These are phyloP conservation scores for Cryptomeria japonica DNA, from an alignment of 75 land plant genomes.

Conservation along the genomic window DNA sequence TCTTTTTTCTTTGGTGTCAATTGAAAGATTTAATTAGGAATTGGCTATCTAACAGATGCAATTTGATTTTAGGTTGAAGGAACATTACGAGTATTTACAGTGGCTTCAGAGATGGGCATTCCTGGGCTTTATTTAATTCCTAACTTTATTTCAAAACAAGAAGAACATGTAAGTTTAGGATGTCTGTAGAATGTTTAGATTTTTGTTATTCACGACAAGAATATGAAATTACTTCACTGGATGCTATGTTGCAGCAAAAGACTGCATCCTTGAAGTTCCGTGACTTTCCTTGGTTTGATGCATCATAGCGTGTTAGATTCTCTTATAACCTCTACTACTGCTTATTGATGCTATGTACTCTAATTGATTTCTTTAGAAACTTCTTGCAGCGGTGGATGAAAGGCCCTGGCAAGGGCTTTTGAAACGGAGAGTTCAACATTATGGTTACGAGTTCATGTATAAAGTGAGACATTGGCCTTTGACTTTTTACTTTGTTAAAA, in stretches of 20 bases:
- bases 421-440: constrained; percentile 96
- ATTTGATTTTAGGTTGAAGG: constrained; percentile 29
- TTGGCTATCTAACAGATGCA: background rate
- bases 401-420: constrained; percentile 86
- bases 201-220: background rate
- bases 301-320: background rate
- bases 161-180: constrained; percentile 69
- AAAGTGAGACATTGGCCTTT: constrained; percentile 49
- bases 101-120: constrained; percentile 69
- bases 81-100: constrained; percentile 41
- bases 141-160: constrained; percentile 64
- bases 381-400: constrained; percentile 81
- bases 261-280: background rate
- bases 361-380: constrained; percentile 47
- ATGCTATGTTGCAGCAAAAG: background rate
- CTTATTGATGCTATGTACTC: background rate
- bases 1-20: background rate
- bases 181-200: background rate
- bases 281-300: background rate
- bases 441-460: constrained; percentile 97
- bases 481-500: constrained; percentile 2
- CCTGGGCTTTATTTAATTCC: constrained; percentile 72
- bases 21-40: background rate
- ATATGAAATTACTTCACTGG: background rate
- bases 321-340: background rate